Base-by-base conservation (phyloP, 306 rosid genomes). In the Myrica gale region DNA sequence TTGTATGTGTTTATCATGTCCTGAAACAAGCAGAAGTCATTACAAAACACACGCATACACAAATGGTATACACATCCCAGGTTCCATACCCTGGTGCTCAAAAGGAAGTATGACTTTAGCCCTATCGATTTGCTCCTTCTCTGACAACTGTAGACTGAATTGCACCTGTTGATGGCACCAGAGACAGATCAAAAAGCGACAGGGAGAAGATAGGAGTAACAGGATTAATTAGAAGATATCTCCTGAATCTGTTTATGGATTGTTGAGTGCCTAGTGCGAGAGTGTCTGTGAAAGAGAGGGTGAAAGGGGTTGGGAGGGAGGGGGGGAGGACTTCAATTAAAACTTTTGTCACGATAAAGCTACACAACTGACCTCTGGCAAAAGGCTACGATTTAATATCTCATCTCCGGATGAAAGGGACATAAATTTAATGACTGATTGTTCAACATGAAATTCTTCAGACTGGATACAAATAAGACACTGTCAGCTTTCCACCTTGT, bases 51-150 rank as follows among this genome's bases (percentile, higher is more conserved):
- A 53, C 37, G 42, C 43, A 32, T 21, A 42, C 44, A 62, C 5
- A 42, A 13, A 17, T 21, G 20, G 9, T 1, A 50, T 58, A 44
- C 46, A 69, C 46, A 55, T 73, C 74, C 51, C 70, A 73, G 73
- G 76, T 68, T 71, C 65, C 73, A 69, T 81, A 92, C 98, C 98
- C 82, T 90, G 98, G 80, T 94, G 98, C 82, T 94, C 97, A 78
- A 94, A 94, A 70, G 98, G 97, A 75, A 94, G 97, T 73, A 92
- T 92, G 73, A 94, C 98, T 44, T 85, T 89, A 66, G 96, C 92
- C 88, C 93, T 92, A 76, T 94, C 98, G 19, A 43, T 81, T 84
- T 74, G 82, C 88, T 94, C 98, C 87, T 94, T 92, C 89, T 92
- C 97, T 21, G 98, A 90, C 57, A 94, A 80, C 82, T 94, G 90